phyloP scores from a whole-genome alignment of 2,329 filamentous ascomycete genomes.

The Cladosporium oxysporum region DNA sequence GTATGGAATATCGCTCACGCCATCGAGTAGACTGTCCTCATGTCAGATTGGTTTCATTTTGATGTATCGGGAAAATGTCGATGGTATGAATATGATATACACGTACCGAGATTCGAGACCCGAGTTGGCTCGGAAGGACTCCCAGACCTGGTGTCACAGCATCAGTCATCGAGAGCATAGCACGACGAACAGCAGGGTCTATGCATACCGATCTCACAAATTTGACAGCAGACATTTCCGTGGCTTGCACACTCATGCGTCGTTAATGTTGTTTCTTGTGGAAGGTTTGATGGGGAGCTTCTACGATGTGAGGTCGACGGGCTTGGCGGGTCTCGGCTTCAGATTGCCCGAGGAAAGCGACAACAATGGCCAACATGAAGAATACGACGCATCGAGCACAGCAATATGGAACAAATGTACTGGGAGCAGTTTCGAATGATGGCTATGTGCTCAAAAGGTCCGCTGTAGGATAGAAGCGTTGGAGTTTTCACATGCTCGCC shows the following conservation, averaged over 20 bases:
- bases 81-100: constrained; percentile 10
- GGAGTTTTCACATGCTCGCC: background rate
- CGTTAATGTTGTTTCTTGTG: background rate
- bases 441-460: background rate
- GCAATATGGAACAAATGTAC: background rate
- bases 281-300: background rate
- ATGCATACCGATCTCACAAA: constrained; percentile 38
- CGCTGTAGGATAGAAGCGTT: background rate
- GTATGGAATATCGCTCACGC: constrained; percentile 34
- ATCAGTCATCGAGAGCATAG: constrained; percentile 26
- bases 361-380: background rate
- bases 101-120: constrained; percentile 82
- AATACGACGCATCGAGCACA: background rate
- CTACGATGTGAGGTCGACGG: constrained; percentile 1
- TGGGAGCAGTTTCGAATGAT: background rate
- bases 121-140: constrained; percentile 81
- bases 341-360: background rate
- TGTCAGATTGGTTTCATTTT: background rate
- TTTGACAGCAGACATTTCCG: constrained; percentile 16
- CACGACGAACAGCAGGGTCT: background rate
- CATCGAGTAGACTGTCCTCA: constrained; percentile 43
- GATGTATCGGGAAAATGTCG: background rate
- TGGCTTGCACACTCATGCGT: background rate
- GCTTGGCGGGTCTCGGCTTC: background rate
- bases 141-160: constrained; percentile 64